These are phyloP conservation scores for Mycogone perniciosa DNA, from an alignment of 2,329 filamentous ascomycete genomes.

Conservation along the genomic window DNA sequence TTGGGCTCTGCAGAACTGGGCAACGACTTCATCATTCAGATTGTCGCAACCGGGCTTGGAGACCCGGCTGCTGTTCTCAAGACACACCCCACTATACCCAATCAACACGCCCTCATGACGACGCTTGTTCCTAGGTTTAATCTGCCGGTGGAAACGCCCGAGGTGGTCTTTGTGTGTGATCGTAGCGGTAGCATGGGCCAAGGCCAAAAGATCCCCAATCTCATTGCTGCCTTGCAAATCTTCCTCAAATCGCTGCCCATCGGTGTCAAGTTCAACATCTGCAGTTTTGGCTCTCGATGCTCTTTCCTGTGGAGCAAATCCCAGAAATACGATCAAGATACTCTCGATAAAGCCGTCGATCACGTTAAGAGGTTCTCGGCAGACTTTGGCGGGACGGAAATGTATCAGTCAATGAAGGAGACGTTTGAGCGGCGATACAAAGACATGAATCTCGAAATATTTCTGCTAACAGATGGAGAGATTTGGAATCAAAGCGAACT, in stretches of 20 bases:
- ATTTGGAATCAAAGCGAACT: constrained; percentile 42
- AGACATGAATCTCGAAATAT: constrained; percentile 46
- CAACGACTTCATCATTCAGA: constrained; percentile 60
- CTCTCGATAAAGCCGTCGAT: constrained; percentile 35
- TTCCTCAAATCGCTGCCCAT: constrained; percentile 61
- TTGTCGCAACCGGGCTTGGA: constrained; percentile 53
- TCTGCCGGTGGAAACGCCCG: constrained; percentile 47
- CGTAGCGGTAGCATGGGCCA: constrained; percentile 60
- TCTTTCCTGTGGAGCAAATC: constrained; percentile 44
- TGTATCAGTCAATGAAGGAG: constrained; percentile 38
- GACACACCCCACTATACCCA: constrained; percentile 52
- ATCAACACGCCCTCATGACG: constrained; percentile 62
- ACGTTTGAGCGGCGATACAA: constrained; percentile 36
- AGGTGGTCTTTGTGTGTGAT: constrained; percentile 69
- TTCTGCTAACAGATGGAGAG: constrained; percentile 52
- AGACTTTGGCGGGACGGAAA: constrained; percentile 49
- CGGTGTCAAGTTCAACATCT: constrained; percentile 63
- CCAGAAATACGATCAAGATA: constrained; percentile 38
- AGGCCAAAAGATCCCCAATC: constrained; percentile 42
- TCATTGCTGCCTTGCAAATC: constrained; percentile 50
- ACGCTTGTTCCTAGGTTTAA: constrained; percentile 65
- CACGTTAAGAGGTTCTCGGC: constrained; percentile 38
- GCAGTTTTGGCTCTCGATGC: constrained; percentile 52
- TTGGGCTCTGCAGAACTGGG: constrained; percentile 48
- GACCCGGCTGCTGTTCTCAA: constrained; percentile 61